phyloP scores from a whole-genome alignment of 257 asterid species.

The Solanum sitiens region DNA sequence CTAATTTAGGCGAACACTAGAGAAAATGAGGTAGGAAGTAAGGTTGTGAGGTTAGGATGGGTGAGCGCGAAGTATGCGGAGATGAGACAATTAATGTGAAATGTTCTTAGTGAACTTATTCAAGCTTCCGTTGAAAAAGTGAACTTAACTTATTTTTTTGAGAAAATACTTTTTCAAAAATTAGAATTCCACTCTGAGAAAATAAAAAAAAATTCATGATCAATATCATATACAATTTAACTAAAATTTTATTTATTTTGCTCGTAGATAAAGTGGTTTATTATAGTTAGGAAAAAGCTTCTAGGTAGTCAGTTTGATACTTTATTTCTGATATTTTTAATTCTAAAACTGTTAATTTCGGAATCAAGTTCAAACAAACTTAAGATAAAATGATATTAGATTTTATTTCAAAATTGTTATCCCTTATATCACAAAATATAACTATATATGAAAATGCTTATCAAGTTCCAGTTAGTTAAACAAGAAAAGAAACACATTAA shows the following conservation, averaged over 20 bases:
- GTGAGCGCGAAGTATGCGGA: not conserved
- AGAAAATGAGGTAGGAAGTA: not conserved
- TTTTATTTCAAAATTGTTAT: too few species aligned
- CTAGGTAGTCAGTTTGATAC: not conserved
- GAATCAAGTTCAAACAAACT: not conserved
- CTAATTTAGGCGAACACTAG: not conserved
- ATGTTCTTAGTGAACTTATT: too few species aligned
- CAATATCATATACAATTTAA: too few species aligned
- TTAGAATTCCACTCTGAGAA: not conserved
- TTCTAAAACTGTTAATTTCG: too few species aligned
- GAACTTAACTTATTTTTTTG: too few species aligned
- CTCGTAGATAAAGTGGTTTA: too few species aligned
- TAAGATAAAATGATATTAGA: not conserved
- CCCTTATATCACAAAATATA: not conserved
- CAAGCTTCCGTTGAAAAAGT: not conserved
- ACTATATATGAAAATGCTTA: not conserved
- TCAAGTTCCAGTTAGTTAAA: not conserved
- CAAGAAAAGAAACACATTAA: not conserved
- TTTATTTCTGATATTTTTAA: not conserved
- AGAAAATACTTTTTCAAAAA: too few species aligned
- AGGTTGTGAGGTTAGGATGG: not conserved
- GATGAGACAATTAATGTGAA: not conserved
- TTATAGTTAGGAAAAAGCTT: not conserved
- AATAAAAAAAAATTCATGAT: not conserved
- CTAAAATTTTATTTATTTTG: too few species aligned